Conservation (phyloP, 345 rosid species). For the Eutrema yunnanense region DNA sequence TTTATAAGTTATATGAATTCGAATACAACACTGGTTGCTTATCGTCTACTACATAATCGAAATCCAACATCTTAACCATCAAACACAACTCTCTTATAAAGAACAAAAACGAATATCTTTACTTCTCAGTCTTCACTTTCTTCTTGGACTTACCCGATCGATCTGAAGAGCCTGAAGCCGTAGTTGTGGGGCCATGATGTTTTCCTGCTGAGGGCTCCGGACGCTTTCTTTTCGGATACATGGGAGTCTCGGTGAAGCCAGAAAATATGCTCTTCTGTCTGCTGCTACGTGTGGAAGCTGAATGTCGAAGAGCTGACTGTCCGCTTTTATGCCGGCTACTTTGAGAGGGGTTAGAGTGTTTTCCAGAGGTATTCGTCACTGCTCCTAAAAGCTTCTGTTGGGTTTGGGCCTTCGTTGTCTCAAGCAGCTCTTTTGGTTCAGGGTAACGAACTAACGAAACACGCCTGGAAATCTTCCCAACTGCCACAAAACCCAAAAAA, state of each 20-base stretch:
- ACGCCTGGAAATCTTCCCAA: constrained; percentile 52
- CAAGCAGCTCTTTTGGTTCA: constrained; percentile 52
- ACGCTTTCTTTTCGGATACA: constrained; percentile 30
- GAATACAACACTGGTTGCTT: constrained; percentile 3
- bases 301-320: constrained; percentile 14
- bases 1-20: not conserved
- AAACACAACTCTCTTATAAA: not conserved
- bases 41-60: not conserved
- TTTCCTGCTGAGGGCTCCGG: constrained; percentile 24
- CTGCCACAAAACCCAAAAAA: constrained; percentile 30
- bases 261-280: constrained; percentile 33
- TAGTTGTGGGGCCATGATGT: constrained; percentile 1
- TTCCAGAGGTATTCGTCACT: constrained; percentile 32
- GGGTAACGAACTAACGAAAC: constrained; percentile 57
- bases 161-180: constrained; percentile 33
- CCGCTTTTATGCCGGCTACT: constrained; percentile 33
- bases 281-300: constrained; percentile 44
- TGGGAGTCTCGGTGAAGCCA: constrained; percentile 34
- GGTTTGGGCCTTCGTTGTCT: constrained; percentile 14
- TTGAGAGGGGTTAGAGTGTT: constrained; percentile 23
- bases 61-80: not conserved
- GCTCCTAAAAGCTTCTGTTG: constrained; percentile 32
- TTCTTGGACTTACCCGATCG: constrained; percentile 31
- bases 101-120: not conserved
- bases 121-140: constrained; percentile 33